Evolutionary conservation across 1,284 basidiomycete genomes (phyloP).

Genomic region (Cutaneotrichosporon spelunceum): DNA sequence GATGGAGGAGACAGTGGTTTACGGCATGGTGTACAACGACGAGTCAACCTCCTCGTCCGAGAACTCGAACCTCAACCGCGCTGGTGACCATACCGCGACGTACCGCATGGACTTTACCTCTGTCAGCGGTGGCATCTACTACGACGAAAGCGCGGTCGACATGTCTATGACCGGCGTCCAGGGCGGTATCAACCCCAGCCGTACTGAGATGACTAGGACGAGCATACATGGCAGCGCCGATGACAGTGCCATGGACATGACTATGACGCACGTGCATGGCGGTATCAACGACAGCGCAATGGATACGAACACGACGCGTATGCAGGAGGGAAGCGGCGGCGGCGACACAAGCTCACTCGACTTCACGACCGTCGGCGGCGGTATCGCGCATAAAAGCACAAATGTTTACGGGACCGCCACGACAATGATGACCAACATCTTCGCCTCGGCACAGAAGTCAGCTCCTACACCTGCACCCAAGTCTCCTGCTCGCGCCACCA

Average conservation of each 20-base stretch:
- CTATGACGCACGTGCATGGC: not conserved
- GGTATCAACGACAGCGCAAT: not conserved
- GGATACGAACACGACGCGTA: no score
- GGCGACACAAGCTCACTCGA: constrained; percentile 3
- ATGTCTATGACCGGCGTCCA: constrained; percentile 11
- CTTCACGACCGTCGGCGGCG: constrained; percentile 15
- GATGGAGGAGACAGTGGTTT: constrained; percentile 48
- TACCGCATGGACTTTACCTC: constrained; percentile 44
- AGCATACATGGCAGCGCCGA: constrained; percentile 11
- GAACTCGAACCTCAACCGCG: constrained; percentile 5
- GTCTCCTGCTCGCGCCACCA: not conserved
- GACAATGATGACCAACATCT: constrained; percentile 17
- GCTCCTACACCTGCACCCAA: constrained; percentile 6
- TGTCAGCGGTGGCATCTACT: constrained; percentile 41
- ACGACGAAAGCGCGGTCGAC: constrained; percentile 28
- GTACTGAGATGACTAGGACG: constrained; percentile 13
- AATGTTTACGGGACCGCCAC: constrained; percentile 4
- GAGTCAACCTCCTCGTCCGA: constrained; percentile 28
- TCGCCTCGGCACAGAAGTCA: constrained; percentile 6
- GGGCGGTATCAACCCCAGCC: constrained; percentile 12
- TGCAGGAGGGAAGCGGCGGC: not conserved
- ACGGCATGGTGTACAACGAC: constrained; percentile 43
- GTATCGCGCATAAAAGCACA: constrained; percentile 13
- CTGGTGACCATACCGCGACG: constrained; percentile 18
- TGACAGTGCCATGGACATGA: not conserved